Conservation (phyloP, 768 basidiomycete genomes). For the Sporobolomyces roseus region DNA sequence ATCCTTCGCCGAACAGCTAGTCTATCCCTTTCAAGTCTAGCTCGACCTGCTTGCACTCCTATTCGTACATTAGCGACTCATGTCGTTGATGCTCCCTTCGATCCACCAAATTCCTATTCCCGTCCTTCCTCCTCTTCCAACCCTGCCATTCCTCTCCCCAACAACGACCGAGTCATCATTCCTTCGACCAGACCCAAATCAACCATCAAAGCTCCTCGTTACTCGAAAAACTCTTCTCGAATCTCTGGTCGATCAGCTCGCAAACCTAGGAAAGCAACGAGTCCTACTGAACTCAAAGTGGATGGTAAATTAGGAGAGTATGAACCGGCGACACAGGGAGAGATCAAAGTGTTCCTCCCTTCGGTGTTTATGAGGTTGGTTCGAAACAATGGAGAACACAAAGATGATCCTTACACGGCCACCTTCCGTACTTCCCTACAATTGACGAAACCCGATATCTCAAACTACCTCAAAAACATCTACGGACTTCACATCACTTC, state of each 20-base stretch:
- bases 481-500: constrained; percentile 43
- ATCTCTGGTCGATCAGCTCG: constrained; percentile 22
- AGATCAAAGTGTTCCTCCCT: constrained; percentile 42
- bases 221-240: constrained; percentile 33
- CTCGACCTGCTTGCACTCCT: background rate
- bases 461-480: constrained; percentile 44
- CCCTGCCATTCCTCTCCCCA: constrained; percentile 11
- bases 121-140: background rate
- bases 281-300: constrained; percentile 21
- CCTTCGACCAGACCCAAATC: constrained; percentile 3
- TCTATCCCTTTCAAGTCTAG: background rate
- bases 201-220: constrained; percentile 6
- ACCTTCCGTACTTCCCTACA: constrained; percentile 44
- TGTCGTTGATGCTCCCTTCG: constrained; percentile 26
- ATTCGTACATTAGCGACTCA: constrained; percentile 16
- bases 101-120: constrained; percentile 13
- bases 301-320: constrained; percentile 17
- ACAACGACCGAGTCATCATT: constrained; percentile 19
- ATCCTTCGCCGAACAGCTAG: constrained; percentile 21
- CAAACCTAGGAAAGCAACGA: constrained; percentile 21
- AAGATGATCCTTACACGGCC: constrained; percentile 43
- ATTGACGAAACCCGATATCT: constrained; percentile 45
- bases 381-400: constrained; percentile 42
- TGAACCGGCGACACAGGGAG: constrained; percentile 10
- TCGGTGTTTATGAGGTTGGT: constrained; percentile 43